Percentiles rank a stretch among this genome's conserved stretches.
Conservation (phyloP, 768 basidiomycete species). For the Trametes villosa region DNA sequence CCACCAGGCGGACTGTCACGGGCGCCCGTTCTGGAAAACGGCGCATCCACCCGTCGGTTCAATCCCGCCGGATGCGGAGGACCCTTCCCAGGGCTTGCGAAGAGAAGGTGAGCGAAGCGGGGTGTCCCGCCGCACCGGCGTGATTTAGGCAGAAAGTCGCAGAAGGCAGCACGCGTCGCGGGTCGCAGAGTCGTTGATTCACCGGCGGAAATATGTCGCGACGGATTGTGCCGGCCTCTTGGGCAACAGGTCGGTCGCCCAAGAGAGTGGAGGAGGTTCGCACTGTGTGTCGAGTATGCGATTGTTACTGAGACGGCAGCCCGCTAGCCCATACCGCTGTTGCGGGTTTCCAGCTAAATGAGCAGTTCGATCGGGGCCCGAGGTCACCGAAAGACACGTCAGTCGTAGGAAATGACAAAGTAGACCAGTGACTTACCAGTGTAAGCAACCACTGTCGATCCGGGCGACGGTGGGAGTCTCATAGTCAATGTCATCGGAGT, state of each 20-base stretch:
- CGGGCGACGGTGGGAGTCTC: neutral
- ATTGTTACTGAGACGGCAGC: neutral
- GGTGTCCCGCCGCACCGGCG: neutral
- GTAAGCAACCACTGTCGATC: neutral
- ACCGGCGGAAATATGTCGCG: conserved; percentile 6
- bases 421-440: conserved; percentile 2
- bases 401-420: neutral
- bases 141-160: neutral
- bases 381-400: neutral
- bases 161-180: neutral
- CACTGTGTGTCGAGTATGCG: neutral
- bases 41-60: neutral
- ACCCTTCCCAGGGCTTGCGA: neutral
- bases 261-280: neutral
- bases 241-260: neutral
- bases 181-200: neutral
- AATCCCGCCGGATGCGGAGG: neutral
- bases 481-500: no score
- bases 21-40: neutral
- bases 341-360: neutral
- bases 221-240: neutral
- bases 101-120: neutral
- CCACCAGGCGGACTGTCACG: neutral
- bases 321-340: neutral
- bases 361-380: neutral